phyloP scores from a whole-genome alignment of 495 filamentous ascomycete species.

The Podospora comata region DNA sequence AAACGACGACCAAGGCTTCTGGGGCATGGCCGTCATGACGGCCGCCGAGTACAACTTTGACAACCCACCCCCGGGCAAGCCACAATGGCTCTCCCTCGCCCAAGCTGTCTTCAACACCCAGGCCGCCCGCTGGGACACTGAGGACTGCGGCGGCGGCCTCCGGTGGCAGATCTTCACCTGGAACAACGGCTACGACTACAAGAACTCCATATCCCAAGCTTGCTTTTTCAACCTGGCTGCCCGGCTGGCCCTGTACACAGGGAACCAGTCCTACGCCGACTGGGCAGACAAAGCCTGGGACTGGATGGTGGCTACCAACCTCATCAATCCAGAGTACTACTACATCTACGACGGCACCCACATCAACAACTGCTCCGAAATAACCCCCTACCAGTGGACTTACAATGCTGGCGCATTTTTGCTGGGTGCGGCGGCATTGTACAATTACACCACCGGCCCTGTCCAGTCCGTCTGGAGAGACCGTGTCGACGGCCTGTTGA shows the following conservation, averaged over 20 bases:
- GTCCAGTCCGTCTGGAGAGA: conserved; percentile 49
- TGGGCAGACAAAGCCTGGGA: conserved; percentile 72
- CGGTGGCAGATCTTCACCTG: conserved; percentile 82
- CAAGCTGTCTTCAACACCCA: conserved; percentile 80
- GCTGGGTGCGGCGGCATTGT: conserved; percentile 69
- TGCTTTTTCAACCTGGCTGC: conserved; percentile 70
- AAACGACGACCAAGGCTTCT: conserved; percentile 68
- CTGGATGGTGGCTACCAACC: conserved; percentile 54
- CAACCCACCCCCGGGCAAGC: conserved; percentile 54
- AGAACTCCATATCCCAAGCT: conserved; percentile 69
- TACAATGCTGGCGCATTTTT: conserved; percentile 71
- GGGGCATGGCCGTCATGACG: conserved; percentile 65
- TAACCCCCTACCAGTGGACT: conserved; percentile 57
- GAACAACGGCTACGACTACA: conserved; percentile 75
- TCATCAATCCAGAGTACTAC: conserved; percentile 46
- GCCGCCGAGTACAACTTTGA: conserved; percentile 62
- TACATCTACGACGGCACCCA: conserved; percentile 60
- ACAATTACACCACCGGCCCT: conserved; percentile 54
- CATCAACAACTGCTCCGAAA: conserved; percentile 47
- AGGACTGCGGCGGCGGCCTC: conserved; percentile 69
- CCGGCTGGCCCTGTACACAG: conserved; percentile 66
- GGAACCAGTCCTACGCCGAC: conserved; percentile 63
- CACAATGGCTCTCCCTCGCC: conserved; percentile 74
- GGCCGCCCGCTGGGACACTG: conserved; percentile 62
- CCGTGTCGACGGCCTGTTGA: conserved; percentile 52